Evolutionary conservation across 2,329 filamentous ascomycete genomes (phyloP).

Genomic region (Colletotrichum zoysiae): DNA sequence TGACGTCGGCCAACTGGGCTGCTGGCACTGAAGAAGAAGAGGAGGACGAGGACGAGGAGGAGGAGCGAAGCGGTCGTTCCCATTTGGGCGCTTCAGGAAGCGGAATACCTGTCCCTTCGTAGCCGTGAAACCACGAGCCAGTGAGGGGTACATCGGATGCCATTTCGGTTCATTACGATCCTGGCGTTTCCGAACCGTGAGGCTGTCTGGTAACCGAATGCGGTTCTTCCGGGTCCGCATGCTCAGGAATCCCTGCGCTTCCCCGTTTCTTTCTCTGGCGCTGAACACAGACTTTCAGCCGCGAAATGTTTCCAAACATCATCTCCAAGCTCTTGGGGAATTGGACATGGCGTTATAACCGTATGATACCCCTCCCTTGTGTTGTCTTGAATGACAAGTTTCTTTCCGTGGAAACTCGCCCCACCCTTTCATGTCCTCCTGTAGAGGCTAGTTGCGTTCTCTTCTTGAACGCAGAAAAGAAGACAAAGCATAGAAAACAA

Average conservation of each 20-base stretch:
- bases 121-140: slow-evolving; percentile 10
- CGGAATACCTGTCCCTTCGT: not conserved
- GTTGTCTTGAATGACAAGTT: slow-evolving; percentile 19
- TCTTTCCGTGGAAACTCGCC: slow-evolving; percentile 3
- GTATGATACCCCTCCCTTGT: slow-evolving; percentile 36
- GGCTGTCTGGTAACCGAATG: slow-evolving; percentile 23
- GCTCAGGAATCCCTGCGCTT: slow-evolving; percentile 8
- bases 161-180: slow-evolving; percentile 6
- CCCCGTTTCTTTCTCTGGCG: not conserved
- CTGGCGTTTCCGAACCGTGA: slow-evolving; percentile 4
- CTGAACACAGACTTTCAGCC: slow-evolving; percentile 33
- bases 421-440: not conserved
- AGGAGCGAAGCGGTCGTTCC: slow-evolving; percentile 4
- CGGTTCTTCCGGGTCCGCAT: slow-evolving; percentile 21
- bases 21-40: slow-evolving; percentile 16
- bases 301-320: slow-evolving; percentile 14
- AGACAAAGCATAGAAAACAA: not conserved
- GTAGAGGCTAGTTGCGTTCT: not conserved
- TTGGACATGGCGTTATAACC: slow-evolving; percentile 21
- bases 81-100: not conserved
- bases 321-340: slow-evolving; percentile 5
- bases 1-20: slow-evolving; percentile 4
- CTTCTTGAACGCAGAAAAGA: not conserved
- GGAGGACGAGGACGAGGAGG: not conserved
- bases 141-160: not conserved